Evolutionary conservation across 768 basidiomycete species (phyloP), one percentile per base, ranked within the genome.

Genomic region (Pisolithus tinctorius): DNA sequence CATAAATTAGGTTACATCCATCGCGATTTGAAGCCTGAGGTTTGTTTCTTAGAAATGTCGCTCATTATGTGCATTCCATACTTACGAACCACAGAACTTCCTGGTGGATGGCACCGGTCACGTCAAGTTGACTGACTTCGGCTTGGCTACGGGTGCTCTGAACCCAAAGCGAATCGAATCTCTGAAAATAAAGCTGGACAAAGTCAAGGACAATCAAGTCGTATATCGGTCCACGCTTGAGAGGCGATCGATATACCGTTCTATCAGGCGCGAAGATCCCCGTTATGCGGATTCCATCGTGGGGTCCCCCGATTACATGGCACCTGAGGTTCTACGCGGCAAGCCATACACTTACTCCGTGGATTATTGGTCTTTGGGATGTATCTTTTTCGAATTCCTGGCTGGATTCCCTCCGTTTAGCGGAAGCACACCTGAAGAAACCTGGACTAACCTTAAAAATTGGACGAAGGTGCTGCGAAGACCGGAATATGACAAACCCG

Each of bases 1-100:
- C 96, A 99, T 70, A 94, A 93, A 65, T 81, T 99, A 4, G 96
- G 96, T 0, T 99, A 99, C 64, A 93, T 99, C 51, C 96, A 98
- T 72, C 90, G 95, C 52, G 95, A 98, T 71, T 74, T 98, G 46
- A 98, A 98, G 69, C 95, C 95, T 2, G 95, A 98, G 81, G 93
- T 93, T 52, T 47, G 76, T 63, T 1, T n/a, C 4, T 20, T 4
- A 20, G 30, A 8, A 16, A 14, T 27, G 26, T 13, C 26, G 30
- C 31, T 31, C 47, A 6, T 13, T 30, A 29, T 44, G 45, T 34
- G 4, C 13, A 5, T 34, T 11, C 11, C 34, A 31, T 56, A 23
- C 36, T 14, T 47, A 16, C 48, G 45, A 11, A 25, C 11, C 6
- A 30, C 38, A 94, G 94, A 99, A 98, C 68, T 99, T 99, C 75